Percentiles rank a stretch among this genome's conserved stretches.
Conservation (phyloP, 2,329 filamentous ascomycete genomes). For the Aspergillus japonicus region DNA sequence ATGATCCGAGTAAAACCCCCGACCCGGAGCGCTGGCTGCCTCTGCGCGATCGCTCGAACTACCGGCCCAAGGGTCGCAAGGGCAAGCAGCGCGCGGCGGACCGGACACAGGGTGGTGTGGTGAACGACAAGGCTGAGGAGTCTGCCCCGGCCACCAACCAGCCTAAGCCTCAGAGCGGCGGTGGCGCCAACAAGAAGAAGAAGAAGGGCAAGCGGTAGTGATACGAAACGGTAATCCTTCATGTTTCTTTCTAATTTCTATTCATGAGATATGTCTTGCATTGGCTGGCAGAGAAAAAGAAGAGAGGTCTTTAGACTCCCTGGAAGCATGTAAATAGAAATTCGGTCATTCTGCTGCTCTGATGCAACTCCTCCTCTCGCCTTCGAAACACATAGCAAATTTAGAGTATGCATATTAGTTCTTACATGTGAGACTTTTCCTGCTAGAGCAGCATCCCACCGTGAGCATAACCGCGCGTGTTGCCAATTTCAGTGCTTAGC, state of each 20-base stretch:
- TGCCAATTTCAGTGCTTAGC: constrained; percentile 15
- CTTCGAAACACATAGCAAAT: not conserved
- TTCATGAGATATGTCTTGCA: constrained; percentile 16
- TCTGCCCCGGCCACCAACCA: constrained; percentile 30
- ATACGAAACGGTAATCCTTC: not conserved
- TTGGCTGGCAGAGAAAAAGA: not conserved
- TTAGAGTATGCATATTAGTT: not conserved
- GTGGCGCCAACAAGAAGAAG: constrained; percentile 49
- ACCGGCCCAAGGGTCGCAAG: constrained; percentile 88
- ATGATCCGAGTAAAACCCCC: constrained; percentile 71
- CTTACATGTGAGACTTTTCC: not conserved
- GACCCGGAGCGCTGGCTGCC: constrained; percentile 95
- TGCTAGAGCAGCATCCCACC: not conserved
- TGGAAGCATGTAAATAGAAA: constrained; percentile 10
- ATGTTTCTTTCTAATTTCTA: not conserved
- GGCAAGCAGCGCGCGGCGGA: constrained; percentile 78
- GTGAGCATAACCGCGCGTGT: not conserved
- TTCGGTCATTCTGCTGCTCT: not conserved
- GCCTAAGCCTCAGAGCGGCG: constrained; percentile 34
- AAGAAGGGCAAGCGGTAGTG: constrained; percentile 51
- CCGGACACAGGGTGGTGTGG: constrained; percentile 80
- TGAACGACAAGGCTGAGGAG: constrained; percentile 69
- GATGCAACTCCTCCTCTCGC: not conserved
- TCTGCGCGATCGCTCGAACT: constrained; percentile 81
- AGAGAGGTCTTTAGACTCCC: not conserved